Percentiles rank a stretch among this genome's conserved stretches.
phyloP scores from a whole-genome alignment of 2,329 filamentous ascomycete genomes.

The Claviceps paspali region DNA sequence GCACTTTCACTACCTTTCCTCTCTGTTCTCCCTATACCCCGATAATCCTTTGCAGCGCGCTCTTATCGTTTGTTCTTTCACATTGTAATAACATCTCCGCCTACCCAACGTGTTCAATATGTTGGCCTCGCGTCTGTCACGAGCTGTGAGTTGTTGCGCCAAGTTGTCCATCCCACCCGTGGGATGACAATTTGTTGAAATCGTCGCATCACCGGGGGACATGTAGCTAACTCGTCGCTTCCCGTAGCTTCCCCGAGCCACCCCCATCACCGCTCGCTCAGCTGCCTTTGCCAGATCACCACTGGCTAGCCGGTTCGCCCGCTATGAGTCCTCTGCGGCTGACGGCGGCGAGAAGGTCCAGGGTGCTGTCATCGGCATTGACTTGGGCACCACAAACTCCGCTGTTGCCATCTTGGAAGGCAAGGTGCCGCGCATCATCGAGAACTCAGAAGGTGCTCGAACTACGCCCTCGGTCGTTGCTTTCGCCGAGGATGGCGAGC shows the following conservation, averaged over 20 bases:
- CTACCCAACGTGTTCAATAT: conserved; percentile 35
- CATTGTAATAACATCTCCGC: conserved; percentile 17
- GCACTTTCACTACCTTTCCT: conserved; percentile 9
- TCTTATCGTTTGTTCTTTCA: conserved; percentile 18
- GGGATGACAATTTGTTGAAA: not conserved
- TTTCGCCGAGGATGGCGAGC: conserved; percentile 90
- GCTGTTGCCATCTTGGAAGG: conserved; percentile 97
- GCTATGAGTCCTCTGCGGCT: conserved; percentile 53
- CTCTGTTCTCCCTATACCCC: conserved; percentile 15
- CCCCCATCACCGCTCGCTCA: conserved; percentile 51
- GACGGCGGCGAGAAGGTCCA: conserved; percentile 62
- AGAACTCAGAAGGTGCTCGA: conserved; percentile 76
- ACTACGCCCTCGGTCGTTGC: conserved; percentile 67
- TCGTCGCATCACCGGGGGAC: not conserved
- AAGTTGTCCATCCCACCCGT: not conserved
- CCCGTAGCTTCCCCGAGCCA: conserved; percentile 60
- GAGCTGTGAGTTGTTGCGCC: conserved; percentile 48
- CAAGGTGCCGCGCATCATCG: conserved; percentile 88
- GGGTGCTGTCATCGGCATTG: conserved; percentile 94
- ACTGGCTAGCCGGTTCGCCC: conserved; percentile 56
- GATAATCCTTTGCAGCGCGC: conserved; percentile 14
- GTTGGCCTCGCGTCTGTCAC: conserved; percentile 56
- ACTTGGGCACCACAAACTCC: conserved; percentile 95
- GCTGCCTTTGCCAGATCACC: conserved; percentile 54
- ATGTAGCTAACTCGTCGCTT: conserved; percentile 9